phyloP scores from a whole-genome alignment of 2,329 filamentous ascomycete species.

The Colletotrichum melonis region DNA sequence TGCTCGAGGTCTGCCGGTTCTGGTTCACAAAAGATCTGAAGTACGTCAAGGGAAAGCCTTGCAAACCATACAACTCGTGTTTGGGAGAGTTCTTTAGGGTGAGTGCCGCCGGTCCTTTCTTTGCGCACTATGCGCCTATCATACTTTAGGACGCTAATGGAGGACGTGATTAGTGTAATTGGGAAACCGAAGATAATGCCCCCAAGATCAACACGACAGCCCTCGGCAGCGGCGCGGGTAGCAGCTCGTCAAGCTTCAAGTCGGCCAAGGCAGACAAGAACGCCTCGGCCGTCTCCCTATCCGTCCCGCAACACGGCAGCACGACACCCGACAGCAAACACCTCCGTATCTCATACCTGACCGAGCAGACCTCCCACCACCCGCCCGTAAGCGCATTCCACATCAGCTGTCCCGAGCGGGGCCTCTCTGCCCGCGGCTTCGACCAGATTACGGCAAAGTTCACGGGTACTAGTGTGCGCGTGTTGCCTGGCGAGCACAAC shows the following conservation, averaged over 20 bases:
- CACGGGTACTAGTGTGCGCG: constrained; percentile 93
- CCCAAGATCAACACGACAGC: constrained; percentile 70
- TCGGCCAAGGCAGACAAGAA: constrained; percentile 55
- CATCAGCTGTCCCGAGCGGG: constrained; percentile 91
- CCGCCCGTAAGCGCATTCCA: constrained; percentile 97
- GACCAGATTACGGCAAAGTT: constrained; percentile 98
- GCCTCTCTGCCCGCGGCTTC: constrained; percentile 87
- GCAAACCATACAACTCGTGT: constrained; percentile 98
- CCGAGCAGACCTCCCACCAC: constrained; percentile 98
- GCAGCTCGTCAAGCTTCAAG: constrained; percentile 61
- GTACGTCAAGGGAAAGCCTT: constrained; percentile 98
- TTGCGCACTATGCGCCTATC: background rate
- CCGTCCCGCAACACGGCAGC: constrained; percentile 61
- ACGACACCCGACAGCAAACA: constrained; percentile 56
- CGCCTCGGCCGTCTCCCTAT: constrained; percentile 60
- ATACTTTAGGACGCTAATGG: constrained; percentile 14
- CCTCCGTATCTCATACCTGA: constrained; percentile 92
- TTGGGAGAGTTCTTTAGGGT: constrained; percentile 97
- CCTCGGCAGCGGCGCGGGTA: constrained; percentile 51
- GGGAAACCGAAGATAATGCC: constrained; percentile 87
- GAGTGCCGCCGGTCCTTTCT: constrained; percentile 44
- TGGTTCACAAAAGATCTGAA: constrained; percentile 99
- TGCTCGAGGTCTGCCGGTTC: constrained; percentile 93
- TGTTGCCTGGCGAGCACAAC: constrained; percentile 92
- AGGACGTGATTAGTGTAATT: constrained; percentile 77